Conservation (phyloP, 2,329 filamentous ascomycete species). For the Diaporthe aspalathi region DNA sequence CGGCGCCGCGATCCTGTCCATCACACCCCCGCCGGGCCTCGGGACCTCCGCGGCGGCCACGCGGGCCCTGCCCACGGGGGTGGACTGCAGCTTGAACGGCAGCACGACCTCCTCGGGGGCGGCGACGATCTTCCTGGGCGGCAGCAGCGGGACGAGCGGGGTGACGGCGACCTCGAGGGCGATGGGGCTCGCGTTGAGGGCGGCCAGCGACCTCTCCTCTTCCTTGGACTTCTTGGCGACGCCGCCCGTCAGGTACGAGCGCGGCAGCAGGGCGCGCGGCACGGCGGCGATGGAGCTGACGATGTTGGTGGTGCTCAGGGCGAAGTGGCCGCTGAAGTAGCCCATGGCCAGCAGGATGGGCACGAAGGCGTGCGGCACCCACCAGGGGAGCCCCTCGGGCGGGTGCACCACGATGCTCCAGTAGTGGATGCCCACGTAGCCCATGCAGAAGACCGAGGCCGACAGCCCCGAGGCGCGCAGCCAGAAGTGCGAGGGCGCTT, state of each 20-base stretch:
- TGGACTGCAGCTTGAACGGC: constrained; percentile 43
- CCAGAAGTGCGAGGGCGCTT: constrained; percentile 71
- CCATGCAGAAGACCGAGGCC: constrained; percentile 64
- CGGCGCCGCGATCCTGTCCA: constrained; percentile 60
- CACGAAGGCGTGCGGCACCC: constrained; percentile 68
- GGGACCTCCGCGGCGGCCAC: neutral
- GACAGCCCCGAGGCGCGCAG: constrained; percentile 71
- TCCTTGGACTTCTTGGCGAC: constrained; percentile 7
- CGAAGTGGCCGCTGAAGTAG: constrained; percentile 68
- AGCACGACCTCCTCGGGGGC: constrained; percentile 52
- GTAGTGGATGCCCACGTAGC: constrained; percentile 63
- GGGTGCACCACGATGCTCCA: constrained; percentile 61
- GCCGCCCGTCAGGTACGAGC: constrained; percentile 23
- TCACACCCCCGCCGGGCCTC: neutral
- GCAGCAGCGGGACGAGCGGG: constrained; percentile 61
- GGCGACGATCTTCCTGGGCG: constrained; percentile 55
- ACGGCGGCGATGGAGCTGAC: constrained; percentile 69
- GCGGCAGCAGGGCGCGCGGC: constrained; percentile 47
- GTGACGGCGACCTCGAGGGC: constrained; percentile 65
- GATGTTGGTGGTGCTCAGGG: constrained; percentile 67
- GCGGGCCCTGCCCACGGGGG: constrained; percentile 45
- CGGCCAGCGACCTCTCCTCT: constrained; percentile 26
- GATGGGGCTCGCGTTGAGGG: constrained; percentile 47
- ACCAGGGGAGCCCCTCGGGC: constrained; percentile 63
- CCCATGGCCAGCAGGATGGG: constrained; percentile 70